Evolutionary conservation across 2,329 filamentous ascomycete species (phyloP).

Genomic region (Calcarisporium arbuscula): DNA sequence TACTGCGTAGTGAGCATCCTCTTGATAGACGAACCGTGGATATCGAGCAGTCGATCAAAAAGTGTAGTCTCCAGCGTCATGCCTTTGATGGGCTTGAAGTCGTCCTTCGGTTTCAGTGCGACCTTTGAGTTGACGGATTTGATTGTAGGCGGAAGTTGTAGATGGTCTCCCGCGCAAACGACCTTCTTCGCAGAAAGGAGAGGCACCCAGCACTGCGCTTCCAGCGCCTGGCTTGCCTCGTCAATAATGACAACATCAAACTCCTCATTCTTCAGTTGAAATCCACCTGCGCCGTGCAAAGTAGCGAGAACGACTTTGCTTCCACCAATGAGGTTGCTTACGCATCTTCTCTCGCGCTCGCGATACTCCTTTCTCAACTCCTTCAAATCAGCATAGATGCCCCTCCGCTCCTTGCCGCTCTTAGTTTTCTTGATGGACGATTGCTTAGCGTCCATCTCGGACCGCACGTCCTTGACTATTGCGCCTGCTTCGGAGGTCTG

Average conservation of each 20-base stretch:
- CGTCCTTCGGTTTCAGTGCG: constrained; percentile 31
- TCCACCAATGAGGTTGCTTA: constrained; percentile 64
- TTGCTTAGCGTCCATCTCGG: constrained; percentile 90
- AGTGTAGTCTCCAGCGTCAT: constrained; percentile 79
- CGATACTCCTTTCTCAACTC: constrained; percentile 84
- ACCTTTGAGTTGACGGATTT: constrained; percentile 63
- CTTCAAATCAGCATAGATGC: constrained; percentile 79
- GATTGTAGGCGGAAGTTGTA: constrained; percentile 91
- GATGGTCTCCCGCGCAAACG: constrained; percentile 86
- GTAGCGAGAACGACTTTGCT: constrained; percentile 90
- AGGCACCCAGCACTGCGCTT: constrained; percentile 96
- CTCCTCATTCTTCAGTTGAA: constrained; percentile 68
- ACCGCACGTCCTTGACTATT: constrained; percentile 83
- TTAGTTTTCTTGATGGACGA: constrained; percentile 82
- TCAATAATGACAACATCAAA: constrained; percentile 97
- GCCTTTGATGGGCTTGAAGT: constrained; percentile 36
- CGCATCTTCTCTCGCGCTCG: constrained; percentile 75
- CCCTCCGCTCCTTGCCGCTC: constrained; percentile 69
- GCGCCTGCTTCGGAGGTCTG: constrained; percentile 82
- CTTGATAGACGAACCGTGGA: constrained; percentile 82
- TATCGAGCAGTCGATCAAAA: constrained; percentile 77
- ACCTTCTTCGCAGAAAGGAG: constrained; percentile 75
- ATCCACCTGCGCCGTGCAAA: constrained; percentile 83
- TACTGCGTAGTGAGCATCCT: constrained; percentile 96
- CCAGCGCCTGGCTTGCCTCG: constrained; percentile 90